phyloP scores from a whole-genome alignment of 257 asterid species.

The Thymus mandschuricus region DNA sequence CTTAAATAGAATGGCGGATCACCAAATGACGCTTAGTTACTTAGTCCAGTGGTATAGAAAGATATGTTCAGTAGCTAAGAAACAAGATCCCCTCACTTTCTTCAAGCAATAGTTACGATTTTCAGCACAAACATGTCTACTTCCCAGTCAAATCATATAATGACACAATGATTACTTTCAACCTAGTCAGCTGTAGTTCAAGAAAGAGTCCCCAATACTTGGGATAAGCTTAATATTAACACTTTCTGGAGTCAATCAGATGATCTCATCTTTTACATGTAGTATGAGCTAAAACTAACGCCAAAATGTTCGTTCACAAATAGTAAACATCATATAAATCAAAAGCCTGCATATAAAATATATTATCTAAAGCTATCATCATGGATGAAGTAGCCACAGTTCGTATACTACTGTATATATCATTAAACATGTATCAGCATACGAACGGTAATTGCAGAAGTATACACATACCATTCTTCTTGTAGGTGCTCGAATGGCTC shows the following conservation, averaged over 20 bases:
- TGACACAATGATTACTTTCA: background rate
- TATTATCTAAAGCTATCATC: background rate
- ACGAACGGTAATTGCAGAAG: constrained; percentile 1
- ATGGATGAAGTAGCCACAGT: background rate
- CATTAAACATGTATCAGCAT: background rate
- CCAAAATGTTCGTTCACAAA: background rate
- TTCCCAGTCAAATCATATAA: background rate
- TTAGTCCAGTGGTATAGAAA: constrained; percentile 3
- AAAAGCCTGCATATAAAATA: background rate
- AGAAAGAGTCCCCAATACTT: constrained; percentile 11
- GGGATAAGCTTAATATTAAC: background rate
- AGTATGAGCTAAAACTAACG: constrained; percentile 16
- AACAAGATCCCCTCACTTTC: constrained; percentile 11
- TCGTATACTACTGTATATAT: background rate
- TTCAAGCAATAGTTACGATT: background rate
- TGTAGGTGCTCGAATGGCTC: constrained; percentile 64
- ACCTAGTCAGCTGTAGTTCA: background rate
- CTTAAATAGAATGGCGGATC: background rate
- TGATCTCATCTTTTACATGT: constrained; percentile 4
- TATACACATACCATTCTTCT: constrained; percentile 59
- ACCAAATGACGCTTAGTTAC: background rate
- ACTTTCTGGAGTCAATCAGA: background rate
- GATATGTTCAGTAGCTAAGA: constrained; percentile 3
- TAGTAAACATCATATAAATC: background rate
- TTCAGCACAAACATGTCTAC: background rate